These are phyloP conservation scores for Dentipellis sp. DNA, from an alignment of 768 basidiomycete genomes.

Conservation along the genomic window DNA sequence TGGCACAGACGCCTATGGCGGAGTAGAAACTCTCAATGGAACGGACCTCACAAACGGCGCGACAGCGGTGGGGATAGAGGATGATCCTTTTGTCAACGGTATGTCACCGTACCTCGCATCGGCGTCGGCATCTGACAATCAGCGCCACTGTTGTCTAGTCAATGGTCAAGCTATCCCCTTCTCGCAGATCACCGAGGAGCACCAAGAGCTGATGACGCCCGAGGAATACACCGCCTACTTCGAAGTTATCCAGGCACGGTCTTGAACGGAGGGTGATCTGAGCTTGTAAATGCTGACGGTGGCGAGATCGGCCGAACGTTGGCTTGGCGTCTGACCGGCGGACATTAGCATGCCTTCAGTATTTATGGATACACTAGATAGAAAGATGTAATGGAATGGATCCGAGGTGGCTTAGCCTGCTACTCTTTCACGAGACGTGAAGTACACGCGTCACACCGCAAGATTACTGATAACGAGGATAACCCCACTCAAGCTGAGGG, in stretches of 20 bases:
- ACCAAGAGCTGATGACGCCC: conserved; percentile 87
- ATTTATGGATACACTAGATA: too few relatives aligned
- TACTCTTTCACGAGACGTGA: too few relatives aligned
- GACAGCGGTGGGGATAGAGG: conserved; percentile 15
- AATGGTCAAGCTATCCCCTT: conserved; percentile 66
- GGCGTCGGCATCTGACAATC: background rate
- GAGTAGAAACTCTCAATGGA: conserved; percentile 15
- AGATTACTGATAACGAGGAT: too few relatives aligned
- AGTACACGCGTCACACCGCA: too few relatives aligned
- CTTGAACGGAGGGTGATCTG: background rate
- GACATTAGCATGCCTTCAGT: too few relatives aligned
- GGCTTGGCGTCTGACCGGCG: too few relatives aligned
- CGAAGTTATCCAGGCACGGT: conserved; percentile 49
- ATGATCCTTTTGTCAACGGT: conserved; percentile 48
- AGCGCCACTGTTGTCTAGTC: conserved; percentile 33
- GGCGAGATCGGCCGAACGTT: too few relatives aligned
- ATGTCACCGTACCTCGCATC: background rate
- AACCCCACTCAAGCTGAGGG: too few relatives aligned
- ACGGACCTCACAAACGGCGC: conserved; percentile 4
- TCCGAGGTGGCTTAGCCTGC: too few relatives aligned
- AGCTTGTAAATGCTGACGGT: too few relatives aligned
- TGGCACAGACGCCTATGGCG: background rate
- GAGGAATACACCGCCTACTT: conserved; percentile 86
- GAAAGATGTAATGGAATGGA: too few relatives aligned
- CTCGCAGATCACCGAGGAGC: conserved; percentile 82